Base-by-base conservation (phyloP, 306 rosid species). In the Urtica urens region DNA sequence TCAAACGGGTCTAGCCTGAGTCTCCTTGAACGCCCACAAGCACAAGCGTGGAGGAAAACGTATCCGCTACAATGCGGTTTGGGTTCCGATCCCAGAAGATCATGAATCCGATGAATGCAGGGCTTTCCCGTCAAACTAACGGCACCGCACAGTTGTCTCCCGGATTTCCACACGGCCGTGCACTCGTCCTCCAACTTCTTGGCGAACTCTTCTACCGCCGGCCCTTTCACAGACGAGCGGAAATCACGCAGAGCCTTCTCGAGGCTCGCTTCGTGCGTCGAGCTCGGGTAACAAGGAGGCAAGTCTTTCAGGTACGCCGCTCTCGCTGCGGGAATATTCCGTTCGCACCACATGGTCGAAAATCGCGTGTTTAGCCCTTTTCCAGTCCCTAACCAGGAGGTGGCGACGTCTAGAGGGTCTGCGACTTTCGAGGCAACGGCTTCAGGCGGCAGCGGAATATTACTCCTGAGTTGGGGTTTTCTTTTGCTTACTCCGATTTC, bases 61-160 rank as follows among this genome's bases (percentile, higher is more conserved):
- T 71, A 80, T 62, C 90, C 95, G 68, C 95, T 83, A 43, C 86
- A 83, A 76, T 83, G 96, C 34, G 75, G 64, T 68, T 64, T 72
- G 40, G 55, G 41, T 3, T 44, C 55, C 37, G 51, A 59, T 56
- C 62, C 76, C 60, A 71, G 73, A 47, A 62, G 70, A 54, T 72
- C 67, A 69, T 88, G 94, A 51, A 88, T 79, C 62, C 74, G 88
- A 62, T 88, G 94, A 81, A 74, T 74, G 68, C 95, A 88, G 9
- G 95, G 95, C 61, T 81, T 83, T 19, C 96, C 86, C 0, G 95
- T 88, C 78, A 88, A 75, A 79, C 96, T 88, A 65, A 88, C 51
- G 37, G 83, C 96, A 63, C 83, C 95, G 63, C 93, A 88, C 29
- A 88, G 66, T 38, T 83, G 95, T 80, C 96, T 80, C 56, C 83